Percentiles rank a stretch among this genome's conserved stretches.
Evolutionary conservation across 495 filamentous ascomycete species (phyloP).

Genomic region (Daldinia grandis): DNA sequence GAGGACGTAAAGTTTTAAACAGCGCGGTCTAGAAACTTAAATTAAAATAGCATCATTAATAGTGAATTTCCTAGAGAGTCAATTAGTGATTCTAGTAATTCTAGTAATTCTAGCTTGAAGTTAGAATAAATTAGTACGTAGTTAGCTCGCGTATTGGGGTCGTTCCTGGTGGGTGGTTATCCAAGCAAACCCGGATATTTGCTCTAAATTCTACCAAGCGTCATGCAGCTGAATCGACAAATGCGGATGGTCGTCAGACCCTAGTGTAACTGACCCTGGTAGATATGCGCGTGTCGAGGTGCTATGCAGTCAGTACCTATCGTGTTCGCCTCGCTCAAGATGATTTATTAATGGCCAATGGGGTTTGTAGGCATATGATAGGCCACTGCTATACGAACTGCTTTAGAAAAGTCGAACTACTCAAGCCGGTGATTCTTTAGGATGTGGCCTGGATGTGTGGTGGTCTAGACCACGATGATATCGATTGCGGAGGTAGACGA

Average conservation of each 20-base stretch:
- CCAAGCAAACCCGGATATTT: conserved; percentile 29
- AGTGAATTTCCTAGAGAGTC: not conserved
- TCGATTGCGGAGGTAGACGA: not conserved
- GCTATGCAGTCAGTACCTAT: not conserved
- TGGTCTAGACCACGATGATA: not conserved
- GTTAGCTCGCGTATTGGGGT: not conserved
- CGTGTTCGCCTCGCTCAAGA: not conserved
- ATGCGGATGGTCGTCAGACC: conserved; percentile 15
- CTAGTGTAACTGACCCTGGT: conserved; percentile 30
- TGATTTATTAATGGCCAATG: conserved; percentile 12
- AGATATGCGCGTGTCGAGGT: conserved; percentile 16
- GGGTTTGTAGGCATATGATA: not conserved
- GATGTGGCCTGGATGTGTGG: not conserved
- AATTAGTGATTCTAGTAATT: not conserved
- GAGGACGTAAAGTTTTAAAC: not conserved
- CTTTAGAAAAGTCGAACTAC: not conserved
- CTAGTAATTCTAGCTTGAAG: not conserved
- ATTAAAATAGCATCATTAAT: not conserved
- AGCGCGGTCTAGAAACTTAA: not conserved
- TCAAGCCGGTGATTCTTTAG: conserved; percentile 10
- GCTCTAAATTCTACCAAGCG: conserved; percentile 32
- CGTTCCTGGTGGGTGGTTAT: not conserved
- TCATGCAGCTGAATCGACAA: conserved; percentile 23
- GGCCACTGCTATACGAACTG: conserved; percentile 23
- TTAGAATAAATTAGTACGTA: not conserved